phyloP scores from a whole-genome alignment of 768 basidiomycete species.

The Leccinum disarticulatum region DNA sequence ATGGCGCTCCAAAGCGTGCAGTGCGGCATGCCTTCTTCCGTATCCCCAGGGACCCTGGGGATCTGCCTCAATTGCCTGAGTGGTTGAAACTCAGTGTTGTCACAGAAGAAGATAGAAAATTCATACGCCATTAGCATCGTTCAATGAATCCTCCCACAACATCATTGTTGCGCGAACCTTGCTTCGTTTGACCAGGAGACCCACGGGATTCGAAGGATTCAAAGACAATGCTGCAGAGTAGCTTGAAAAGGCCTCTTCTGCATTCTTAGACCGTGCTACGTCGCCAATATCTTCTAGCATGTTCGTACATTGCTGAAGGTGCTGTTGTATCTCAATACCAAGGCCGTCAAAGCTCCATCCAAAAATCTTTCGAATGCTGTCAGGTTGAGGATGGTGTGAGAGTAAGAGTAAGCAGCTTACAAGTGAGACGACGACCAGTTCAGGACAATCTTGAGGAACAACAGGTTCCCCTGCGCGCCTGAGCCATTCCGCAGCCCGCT shows the following conservation, averaged over 20 bases:
- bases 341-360: constrained; percentile 15
- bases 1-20: neutral
- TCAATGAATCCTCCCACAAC: constrained; percentile 9
- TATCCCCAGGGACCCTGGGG: neutral
- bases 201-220: neutral
- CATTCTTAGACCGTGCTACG: neutral
- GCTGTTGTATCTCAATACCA: neutral
- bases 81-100: neutral
- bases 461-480: too few species aligned
- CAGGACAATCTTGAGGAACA: too few species aligned
- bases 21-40: neutral
- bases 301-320: neutral
- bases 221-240: neutral
- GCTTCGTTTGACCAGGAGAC: constrained; percentile 13
- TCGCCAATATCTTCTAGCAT: neutral
- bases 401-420: too few species aligned
- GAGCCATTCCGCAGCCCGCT: neutral
- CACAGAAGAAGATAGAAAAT: too few species aligned
- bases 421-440: too few species aligned
- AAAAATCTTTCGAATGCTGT: constrained; percentile 2
- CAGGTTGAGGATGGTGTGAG: too few species aligned
- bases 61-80: constrained; percentile 1
- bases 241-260: neutral
- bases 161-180: neutral
- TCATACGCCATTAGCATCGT: neutral